Evolutionary conservation across 2,329 filamentous ascomycete genomes (phyloP), one percentile per base, ranked within the genome.

Genomic region (Nothopassalora personata): DNA sequence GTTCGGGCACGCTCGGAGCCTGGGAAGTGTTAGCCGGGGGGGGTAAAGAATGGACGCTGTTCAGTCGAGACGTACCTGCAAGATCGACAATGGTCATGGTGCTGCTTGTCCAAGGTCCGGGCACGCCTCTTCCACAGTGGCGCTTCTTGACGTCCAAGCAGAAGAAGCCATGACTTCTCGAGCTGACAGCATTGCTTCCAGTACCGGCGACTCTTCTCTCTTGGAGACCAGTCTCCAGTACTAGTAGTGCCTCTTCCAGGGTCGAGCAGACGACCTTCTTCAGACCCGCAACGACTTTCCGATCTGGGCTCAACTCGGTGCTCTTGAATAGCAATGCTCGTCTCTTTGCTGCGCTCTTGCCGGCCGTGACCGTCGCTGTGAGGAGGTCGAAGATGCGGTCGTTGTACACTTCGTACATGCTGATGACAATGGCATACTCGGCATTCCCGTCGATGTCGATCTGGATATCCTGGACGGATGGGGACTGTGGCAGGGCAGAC

Each of bases 341-440:
- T n/a, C 94, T 86, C 62, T 79, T 79, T n/a, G 79, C 74, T 30
- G 74, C 76, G 30, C 75, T 74, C 62, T 81, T 80, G 36, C 81
- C 82, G 0, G 80, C 80, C 62, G 82, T 82, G 23, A 80, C 75
- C 2, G 83, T 81, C 0, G 81, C 79, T 0, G 88, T 89, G 1
- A 99, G 80, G 0, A 99, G 84, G 69, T 99, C 94, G 72, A 95
- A 97, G 65, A 99, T 97, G 36, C 92, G 87, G 75, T 99, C 93
- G 71, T 99, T 99, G 78, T 99, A 97, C 1, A 99, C 93, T 74
- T 99, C 94, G 74, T 97, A 97, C 92, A 99, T 99, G 56, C 91
- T 96, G 23, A 99, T 82, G 10, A 99, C 79, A 56, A 99, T 86
- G 4, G 89, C 88, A 67, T 97, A 97, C 66, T 96, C 90, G 56